phyloP scores from a whole-genome alignment of 805 yeast genomes.

The Pichia pseudocactophila region DNA sequence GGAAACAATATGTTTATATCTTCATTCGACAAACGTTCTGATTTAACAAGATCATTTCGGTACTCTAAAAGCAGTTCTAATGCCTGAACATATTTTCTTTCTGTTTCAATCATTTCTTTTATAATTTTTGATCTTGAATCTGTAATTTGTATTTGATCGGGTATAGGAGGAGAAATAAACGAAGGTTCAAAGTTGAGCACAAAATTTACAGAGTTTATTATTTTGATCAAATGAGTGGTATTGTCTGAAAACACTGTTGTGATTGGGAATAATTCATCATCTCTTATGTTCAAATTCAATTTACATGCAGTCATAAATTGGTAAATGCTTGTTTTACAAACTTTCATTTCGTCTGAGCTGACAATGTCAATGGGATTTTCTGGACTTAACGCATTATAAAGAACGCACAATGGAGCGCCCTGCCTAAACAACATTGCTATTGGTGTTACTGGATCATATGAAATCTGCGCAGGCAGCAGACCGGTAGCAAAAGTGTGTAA shows the following conservation, averaged over 20 bases:
- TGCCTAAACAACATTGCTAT: conserved; percentile 82
- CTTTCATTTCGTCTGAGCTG: conserved; percentile 70
- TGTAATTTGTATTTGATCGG: conserved; percentile 26
- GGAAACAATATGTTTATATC: conserved; percentile 79
- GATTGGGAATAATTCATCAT: conserved; percentile 79
- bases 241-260: conserved; percentile 81
- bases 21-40: conserved; percentile 67
- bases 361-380: conserved; percentile 45
- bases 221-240: conserved; percentile 67
- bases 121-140: conserved; percentile 71
- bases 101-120: conserved; percentile 79
- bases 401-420: conserved; percentile 84
- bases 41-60: conserved; percentile 54
- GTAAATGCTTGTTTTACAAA: conserved; percentile 83
- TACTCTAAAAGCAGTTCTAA: conserved; percentile 65
- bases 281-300: conserved; percentile 60
- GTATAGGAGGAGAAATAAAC: conserved; percentile 16
- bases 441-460: conserved; percentile 89
- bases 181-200: conserved; percentile 49
- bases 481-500: conserved; percentile 66
- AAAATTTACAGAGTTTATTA: conserved; percentile 60
- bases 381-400: conserved; percentile 63
- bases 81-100: conserved; percentile 88
- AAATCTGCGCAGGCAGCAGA: conserved; percentile 59
- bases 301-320: conserved; percentile 85